Evolutionary conservation across 139 green algal genomes (phyloP).

Genomic region (Desmodesmus armatus): DNA sequence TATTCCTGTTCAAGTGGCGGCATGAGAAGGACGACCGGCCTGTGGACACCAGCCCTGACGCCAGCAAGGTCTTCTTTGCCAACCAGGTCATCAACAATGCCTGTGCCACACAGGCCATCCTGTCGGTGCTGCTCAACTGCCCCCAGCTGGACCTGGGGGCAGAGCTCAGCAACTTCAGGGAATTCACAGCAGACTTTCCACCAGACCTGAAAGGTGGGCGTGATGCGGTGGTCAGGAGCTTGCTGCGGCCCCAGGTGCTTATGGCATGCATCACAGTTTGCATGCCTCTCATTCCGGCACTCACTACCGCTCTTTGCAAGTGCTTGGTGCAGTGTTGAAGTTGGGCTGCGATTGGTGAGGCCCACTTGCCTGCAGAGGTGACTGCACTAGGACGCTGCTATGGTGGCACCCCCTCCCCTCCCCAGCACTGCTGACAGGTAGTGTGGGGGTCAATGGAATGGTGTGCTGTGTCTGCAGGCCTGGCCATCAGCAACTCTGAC

Average conservation of each 20-base stretch:
- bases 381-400: too few relatives aligned
- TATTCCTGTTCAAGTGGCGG: constrained; percentile 99
- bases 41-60: constrained; percentile 49
- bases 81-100: constrained; percentile 97
- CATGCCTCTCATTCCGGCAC: neutral
- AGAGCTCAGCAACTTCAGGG: constrained; percentile 80
- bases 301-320: too few relatives aligned
- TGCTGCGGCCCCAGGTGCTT: neutral
- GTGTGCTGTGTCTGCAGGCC: constrained; percentile 67
- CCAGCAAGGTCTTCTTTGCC: constrained; percentile 93
- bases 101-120: constrained; percentile 95
- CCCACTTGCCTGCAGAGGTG: too few relatives aligned
- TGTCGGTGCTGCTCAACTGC: constrained; percentile 95
- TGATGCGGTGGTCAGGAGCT: too few relatives aligned
- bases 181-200: constrained; percentile 91
- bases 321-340: too few relatives aligned
- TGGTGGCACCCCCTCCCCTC: too few relatives aligned
- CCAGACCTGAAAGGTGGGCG: constrained; percentile 64
- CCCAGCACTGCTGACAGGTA: too few relatives aligned
- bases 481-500: constrained; percentile 97
- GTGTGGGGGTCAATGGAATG: too few relatives aligned
- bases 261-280: neutral
- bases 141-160: constrained; percentile 73
- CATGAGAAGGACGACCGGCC: constrained; percentile 76
- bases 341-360: too few relatives aligned